Evolutionary conservation across 192 early-diverging fungal genomes (phyloP), one percentile per base, ranked within the genome.

Genomic region (Coemansia sp.): DNA sequence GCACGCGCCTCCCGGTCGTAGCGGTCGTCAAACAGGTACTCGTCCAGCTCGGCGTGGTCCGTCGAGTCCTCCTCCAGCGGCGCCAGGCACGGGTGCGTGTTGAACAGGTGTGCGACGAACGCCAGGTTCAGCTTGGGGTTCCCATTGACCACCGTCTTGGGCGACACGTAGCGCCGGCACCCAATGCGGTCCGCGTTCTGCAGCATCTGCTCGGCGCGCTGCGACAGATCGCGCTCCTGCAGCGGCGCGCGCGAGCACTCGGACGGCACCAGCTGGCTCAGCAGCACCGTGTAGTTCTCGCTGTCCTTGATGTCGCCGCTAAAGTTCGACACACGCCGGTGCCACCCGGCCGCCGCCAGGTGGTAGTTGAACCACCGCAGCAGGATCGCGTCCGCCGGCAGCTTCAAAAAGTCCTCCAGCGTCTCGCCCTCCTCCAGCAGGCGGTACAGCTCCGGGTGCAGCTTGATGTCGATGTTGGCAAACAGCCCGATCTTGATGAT

Each of bases 341-440:
- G 54, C 86, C 90, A 96, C 23, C 85, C 86, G 29, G 91, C 91
- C 43, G 89, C 89, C 47, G 91, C 93, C 54, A 99, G 64, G 59
- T 99, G 96, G 78, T 94, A 99, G 77, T 99, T 99, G 80, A 97
- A 94, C 96, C 96, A 99, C 49, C 96, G 77, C 65, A 99, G 77
- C 56, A 99, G 78, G 60, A 99, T 97, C 49, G 91, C 91, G 56
- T 99, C 96, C 22, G 90, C 86, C 21, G 96, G 93, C 34, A 99
- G 80, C 55, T 89, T 86, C 25, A 96, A 69, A 63, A 97, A 92
- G 44, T 95, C 85, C 54, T 97, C 94, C 16, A 99, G 78, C 32
- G 85, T 86, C 75, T 99, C 96, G 29, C 82, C 94, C 36, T 88
- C 79, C 54, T 96, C 88, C 55, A 99, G 75, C 46, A 99, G 80